Conservation (phyloP, 1,284 basidiomycete genomes). For the Trametes sp. region DNA sequence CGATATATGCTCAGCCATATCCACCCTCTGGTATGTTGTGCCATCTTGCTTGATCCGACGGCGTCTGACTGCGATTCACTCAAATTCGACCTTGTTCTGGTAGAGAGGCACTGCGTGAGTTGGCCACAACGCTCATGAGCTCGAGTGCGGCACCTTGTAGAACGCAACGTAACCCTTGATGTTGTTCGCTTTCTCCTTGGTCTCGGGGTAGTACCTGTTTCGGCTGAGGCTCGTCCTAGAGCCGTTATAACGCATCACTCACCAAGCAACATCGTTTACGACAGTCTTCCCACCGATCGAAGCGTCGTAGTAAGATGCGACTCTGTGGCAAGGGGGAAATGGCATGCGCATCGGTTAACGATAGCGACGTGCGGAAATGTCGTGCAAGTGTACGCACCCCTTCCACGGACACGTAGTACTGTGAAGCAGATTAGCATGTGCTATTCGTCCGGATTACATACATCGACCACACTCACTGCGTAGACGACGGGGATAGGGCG, state of each 20-base stretch:
- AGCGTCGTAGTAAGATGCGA: slow-evolving; percentile 68
- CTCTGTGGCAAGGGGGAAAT: too few relatives aligned
- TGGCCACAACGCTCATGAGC: not conserved
- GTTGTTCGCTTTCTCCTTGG: slow-evolving; percentile 57
- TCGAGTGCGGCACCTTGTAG: slow-evolving; percentile 57
- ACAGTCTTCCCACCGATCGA: slow-evolving; percentile 51
- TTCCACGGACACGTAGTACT: slow-evolving; percentile 71
- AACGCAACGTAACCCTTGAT: slow-evolving; percentile 71
- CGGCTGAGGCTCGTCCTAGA: not conserved
- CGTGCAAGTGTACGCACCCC: slow-evolving; percentile 51
- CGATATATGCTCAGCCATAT: too few relatives aligned
- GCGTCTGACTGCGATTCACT: too few relatives aligned
- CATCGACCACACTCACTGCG: slow-evolving; percentile 47
- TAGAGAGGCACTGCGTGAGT: not conserved
- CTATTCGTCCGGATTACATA: not conserved
- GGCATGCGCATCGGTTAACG: too few relatives aligned
- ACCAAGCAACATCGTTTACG: slow-evolving; percentile 70
- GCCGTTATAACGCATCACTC: slow-evolving; percentile 26
- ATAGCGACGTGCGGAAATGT: not conserved
- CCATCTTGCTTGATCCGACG: not conserved
- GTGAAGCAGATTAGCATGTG: not conserved
- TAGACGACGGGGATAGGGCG: slow-evolving; percentile 56
- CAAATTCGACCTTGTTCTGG: slow-evolving; percentile 39
- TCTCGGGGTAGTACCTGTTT: slow-evolving; percentile 66
- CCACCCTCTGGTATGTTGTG: not conserved